These are phyloP conservation scores for Chaetothyriales sp. DNA, from an alignment of 2,329 filamentous ascomycete species.

Conservation along the genomic window DNA sequence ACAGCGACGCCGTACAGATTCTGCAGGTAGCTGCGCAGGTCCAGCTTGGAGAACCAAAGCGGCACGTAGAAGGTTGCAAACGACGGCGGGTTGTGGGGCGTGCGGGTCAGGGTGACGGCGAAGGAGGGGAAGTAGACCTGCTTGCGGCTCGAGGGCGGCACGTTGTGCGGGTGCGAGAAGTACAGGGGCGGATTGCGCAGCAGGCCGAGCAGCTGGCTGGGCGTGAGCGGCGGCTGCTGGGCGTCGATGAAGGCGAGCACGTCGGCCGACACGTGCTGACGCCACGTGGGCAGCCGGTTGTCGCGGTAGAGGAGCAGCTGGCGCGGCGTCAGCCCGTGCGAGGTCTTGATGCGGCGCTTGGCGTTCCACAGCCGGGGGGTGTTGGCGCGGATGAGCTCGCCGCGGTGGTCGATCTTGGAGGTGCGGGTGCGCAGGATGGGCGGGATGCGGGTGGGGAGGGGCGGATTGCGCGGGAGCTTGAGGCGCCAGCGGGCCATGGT, in stretches of 20 bases:
- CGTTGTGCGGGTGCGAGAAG: conserved; percentile 17
- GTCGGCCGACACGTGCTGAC: conserved; percentile 7
- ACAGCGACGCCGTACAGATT: conserved; percentile 69
- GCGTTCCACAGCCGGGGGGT: conserved; percentile 16
- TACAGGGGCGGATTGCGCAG: conserved; percentile 11
- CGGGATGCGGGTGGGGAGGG: neutral
- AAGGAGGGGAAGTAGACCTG: conserved; percentile 53
- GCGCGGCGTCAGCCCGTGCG: conserved; percentile 3
- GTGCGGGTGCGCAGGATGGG: neutral
- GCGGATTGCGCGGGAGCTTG: conserved; percentile 6
- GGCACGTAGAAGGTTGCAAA: conserved; percentile 86
- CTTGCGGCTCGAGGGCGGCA: conserved; percentile 22
- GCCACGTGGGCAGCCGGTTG: conserved; percentile 2
- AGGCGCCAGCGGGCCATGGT: conserved; percentile 6
- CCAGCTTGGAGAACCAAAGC: conserved; percentile 86
- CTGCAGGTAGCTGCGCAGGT: conserved; percentile 87
- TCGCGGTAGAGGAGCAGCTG: conserved; percentile 1
- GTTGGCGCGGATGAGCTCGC: neutral
- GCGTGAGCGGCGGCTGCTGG: conserved; percentile 1
- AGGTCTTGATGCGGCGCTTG: conserved; percentile 13
- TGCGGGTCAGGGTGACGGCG: conserved; percentile 63
- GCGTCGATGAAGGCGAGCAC: conserved; percentile 9
- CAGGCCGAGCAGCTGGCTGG: conserved; percentile 3
- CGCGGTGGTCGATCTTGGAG: neutral
- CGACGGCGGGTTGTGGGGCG: conserved; percentile 57